phyloP scores from a whole-genome alignment of 1,284 basidiomycete genomes.

The Cryptococcus sp. region DNA sequence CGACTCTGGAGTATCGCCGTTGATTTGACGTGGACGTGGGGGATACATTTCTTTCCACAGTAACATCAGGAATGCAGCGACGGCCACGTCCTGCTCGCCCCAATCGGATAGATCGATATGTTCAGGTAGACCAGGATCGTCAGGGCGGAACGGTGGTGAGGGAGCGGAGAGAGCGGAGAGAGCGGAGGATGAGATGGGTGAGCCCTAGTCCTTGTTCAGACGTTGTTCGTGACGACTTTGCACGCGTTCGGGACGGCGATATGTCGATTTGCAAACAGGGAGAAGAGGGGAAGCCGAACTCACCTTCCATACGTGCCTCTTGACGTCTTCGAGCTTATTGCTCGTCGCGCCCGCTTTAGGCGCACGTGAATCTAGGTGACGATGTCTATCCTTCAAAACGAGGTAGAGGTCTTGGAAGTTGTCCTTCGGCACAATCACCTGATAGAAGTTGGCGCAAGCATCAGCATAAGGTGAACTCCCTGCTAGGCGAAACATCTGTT shows the following conservation, averaged over 20 bases:
- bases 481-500: background rate
- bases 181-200: background rate
- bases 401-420: conserved; percentile 88
- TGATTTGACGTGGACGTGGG: conserved; percentile 24
- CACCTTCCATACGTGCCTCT: conserved; percentile 54
- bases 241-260: background rate
- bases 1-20: conserved; percentile 16
- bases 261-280: background rate
- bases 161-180: background rate
- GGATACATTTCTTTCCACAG: conserved; percentile 78
- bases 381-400: conserved; percentile 77
- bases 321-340: conserved; percentile 50
- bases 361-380: conserved; percentile 79
- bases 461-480: background rate
- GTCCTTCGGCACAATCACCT: conserved; percentile 70
- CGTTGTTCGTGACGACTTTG: background rate
- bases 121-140: conserved; percentile 37
- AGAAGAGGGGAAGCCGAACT: conserved; percentile 13
- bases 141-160: background rate
- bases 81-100: conserved; percentile 72
- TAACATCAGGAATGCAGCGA: conserved; percentile 88
- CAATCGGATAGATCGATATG: conserved; percentile 39
- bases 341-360: conserved; percentile 75
- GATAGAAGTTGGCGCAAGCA: background rate
- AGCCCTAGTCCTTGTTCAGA: conserved; percentile 1